These are phyloP conservation scores for Tilletiopsis washingtonensis DNA, from an alignment of 1,284 basidiomycete genomes.

Conservation along the genomic window DNA sequence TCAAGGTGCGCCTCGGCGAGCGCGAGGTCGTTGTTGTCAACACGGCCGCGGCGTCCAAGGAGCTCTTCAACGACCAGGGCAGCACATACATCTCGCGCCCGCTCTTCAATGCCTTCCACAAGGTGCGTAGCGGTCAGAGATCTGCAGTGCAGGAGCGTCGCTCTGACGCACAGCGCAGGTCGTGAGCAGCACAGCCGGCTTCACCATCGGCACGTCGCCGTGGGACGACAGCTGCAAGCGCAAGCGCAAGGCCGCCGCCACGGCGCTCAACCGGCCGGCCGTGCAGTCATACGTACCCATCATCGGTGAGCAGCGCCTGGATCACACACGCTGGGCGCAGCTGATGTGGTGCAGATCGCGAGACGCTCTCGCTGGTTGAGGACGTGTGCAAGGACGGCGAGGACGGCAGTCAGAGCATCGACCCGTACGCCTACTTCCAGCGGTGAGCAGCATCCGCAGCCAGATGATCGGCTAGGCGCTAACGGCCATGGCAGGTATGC, in stretches of 20 bases:
- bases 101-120: conserved; percentile 22
- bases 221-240: conserved; percentile 27
- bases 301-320: too few species aligned
- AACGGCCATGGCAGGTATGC: too few species aligned
- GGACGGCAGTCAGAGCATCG: conserved; percentile 4
- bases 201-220: conserved; percentile 21
- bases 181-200: conserved; percentile 19
- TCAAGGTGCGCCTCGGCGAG: conserved; percentile 20
- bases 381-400: conserved; percentile 12
- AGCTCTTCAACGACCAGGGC: conserved; percentile 19
- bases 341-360: too few species aligned
- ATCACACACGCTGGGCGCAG: too few species aligned
- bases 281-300: conserved; percentile 22
- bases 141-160: too few species aligned
- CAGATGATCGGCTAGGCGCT: too few species aligned
- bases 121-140: too few species aligned
- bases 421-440: conserved; percentile 19
- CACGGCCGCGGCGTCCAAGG: conserved; percentile 17
- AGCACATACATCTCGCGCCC: conserved; percentile 23
- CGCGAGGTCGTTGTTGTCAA: conserved; percentile 20
- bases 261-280: conserved; percentile 17
- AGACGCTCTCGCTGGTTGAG: conserved; percentile 19
- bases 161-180: too few species aligned
- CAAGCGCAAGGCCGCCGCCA: conserved; percentile 18
- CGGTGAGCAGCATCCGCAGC: too few species aligned